Evolutionary conservation across 169 alveolate species (phyloP).

Genomic region (Plasmodium sp.): DNA sequence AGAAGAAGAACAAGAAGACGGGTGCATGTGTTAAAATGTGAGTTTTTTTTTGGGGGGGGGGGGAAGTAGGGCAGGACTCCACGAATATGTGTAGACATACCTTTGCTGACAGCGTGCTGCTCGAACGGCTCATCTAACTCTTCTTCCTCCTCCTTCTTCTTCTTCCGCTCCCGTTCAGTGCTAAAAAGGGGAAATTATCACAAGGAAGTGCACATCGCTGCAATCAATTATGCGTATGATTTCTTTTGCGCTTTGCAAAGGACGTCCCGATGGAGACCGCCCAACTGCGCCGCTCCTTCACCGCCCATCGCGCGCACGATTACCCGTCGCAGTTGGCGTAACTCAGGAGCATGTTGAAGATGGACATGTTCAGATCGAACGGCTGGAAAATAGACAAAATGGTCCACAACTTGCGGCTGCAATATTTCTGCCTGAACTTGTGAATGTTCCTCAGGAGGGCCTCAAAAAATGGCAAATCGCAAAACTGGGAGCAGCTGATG

Average conservation of each 20-base stretch:
- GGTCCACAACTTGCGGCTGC: conserved; percentile 2
- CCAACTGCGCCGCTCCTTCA: neutral
- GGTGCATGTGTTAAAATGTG: neutral
- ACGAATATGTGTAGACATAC: neutral
- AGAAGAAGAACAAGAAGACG: neutral
- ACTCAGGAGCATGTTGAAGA: conserved; percentile 21
- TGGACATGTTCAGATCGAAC: conserved; percentile 24
- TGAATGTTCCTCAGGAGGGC: conserved; percentile 37
- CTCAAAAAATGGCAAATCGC: conserved; percentile 44
- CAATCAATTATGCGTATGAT: neutral
- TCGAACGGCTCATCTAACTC: neutral
- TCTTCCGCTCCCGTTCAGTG: neutral
- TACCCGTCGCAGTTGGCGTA: conserved; percentile 36
- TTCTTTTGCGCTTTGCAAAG: neutral
- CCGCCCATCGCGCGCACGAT: neutral
- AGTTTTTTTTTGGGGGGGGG: neutral
- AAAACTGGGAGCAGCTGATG: conserved; percentile 25
- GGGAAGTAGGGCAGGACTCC: neutral
- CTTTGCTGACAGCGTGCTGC: neutral
- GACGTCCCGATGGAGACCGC: neutral
- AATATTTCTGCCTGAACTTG: conserved; percentile 57
- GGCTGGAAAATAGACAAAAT: conserved; percentile 45
- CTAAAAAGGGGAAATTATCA: neutral
- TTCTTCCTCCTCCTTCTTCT: neutral
- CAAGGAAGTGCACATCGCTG: neutral